Evolutionary conservation across 306 rosid genomes (phyloP), one percentile per base, ranked within the genome.

Genomic region (Echinosophora koreensis): DNA sequence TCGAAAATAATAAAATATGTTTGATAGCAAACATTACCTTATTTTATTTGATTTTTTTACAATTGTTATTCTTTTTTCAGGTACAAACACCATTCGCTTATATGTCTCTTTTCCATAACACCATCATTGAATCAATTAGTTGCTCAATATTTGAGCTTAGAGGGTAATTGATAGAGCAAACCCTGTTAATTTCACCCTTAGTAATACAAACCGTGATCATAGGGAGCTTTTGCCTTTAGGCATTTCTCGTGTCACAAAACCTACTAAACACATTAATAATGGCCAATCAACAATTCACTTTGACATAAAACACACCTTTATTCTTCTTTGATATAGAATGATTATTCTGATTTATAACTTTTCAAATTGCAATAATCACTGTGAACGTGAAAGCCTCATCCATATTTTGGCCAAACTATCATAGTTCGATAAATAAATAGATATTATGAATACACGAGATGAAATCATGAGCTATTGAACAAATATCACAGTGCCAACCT

Each of bases 351-450:
- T 18, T 71, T 63, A 8, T 52, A 63, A 76, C 82, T 77, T 82
- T 76, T 76, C 64, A 82, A 77, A 34, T 47, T 64, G 79, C 59
- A 82, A 71, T 82, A 42, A 76, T 82, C 55, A 76, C 57, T 5
- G 30, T 8, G 77, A 64, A 46, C 47, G 3, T 34, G 66, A 41
- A 27, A 51, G 41, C 54, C 63, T 61, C 80, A 34, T 75, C 47
- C 62, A 66, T 77, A 68, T 67, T 77, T 77, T 58, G 64, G 46
- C 71, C 76, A 81, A 67, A 56, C 22, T 70, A 62, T 61, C 52
- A 56, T 71, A 47, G 55, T 55, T 76, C 6, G 69, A 54, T 41
- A 22, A 22, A 22, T 22, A 63, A 50, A 28, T n/a, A 62, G 15
- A 28, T 13, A 74, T 62, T 44, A 73, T 60, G 8, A 44, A 22